phyloP scores from a whole-genome alignment of 148 eudicot species.

The Rhododendron williamsianum region DNA sequence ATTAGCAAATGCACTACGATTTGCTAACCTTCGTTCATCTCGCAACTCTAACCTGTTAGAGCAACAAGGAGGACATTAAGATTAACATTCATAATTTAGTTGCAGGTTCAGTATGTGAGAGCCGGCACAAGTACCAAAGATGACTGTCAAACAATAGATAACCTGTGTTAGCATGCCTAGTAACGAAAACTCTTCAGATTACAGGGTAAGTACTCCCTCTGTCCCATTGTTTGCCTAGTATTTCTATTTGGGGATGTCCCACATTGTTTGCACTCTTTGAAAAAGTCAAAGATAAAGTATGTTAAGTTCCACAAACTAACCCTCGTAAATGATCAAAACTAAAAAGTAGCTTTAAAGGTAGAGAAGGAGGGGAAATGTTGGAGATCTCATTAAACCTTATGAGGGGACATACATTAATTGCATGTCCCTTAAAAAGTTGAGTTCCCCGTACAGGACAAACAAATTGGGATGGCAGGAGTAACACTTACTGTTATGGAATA shows the following conservation, averaged over 20 bases:
- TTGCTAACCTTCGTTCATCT: slow-evolving; percentile 74
- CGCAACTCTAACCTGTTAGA: slow-evolving; percentile 72
- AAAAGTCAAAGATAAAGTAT: too few relatives aligned
- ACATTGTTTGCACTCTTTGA: too few relatives aligned
- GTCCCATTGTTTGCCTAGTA: background rate
- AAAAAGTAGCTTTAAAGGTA: too few relatives aligned
- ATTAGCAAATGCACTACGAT: slow-evolving; percentile 92
- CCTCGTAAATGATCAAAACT: too few relatives aligned
- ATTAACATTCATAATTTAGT: background rate
- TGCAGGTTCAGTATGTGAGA: background rate
- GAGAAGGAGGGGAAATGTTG: too few relatives aligned
- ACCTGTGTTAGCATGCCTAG: background rate
- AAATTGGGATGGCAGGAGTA: background rate
- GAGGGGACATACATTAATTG: background rate
- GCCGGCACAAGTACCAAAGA: background rate
- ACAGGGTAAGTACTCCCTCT: background rate
- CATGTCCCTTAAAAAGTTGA: too few relatives aligned
- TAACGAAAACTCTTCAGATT: background rate
- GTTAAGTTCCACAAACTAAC: too few relatives aligned
- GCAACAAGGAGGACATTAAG: slow-evolving; percentile 6
- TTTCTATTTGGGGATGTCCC: background rate
- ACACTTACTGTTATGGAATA: background rate
- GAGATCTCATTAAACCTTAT: background rate
- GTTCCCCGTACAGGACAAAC: too few relatives aligned
- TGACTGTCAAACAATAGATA: background rate